A percentile compares a stretch with the other conserved stretches of the same genome.
Evolutionary conservation across 108 stramenopile genomes (phyloP).

Genomic region (Skeletonema grethae): DNA sequence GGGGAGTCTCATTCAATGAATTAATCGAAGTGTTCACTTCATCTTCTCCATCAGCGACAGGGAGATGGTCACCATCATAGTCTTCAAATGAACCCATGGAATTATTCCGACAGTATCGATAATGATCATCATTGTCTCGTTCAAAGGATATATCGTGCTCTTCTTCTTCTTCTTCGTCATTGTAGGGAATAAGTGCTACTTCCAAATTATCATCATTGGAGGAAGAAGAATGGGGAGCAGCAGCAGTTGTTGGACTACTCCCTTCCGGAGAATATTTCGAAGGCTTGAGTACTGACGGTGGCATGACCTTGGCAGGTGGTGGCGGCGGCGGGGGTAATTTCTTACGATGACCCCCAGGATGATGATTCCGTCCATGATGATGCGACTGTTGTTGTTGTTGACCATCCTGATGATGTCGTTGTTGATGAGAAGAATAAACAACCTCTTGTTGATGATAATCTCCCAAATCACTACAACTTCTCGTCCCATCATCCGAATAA

Average conservation of each 20-base stretch:
- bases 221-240: background rate
- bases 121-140: background rate
- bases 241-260: too few species aligned
- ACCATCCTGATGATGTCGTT: too few species aligned
- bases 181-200: background rate
- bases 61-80: background rate
- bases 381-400: background rate
- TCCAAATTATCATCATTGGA: background rate
- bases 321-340: background rate
- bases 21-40: background rate
- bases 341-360: background rate
- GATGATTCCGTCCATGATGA: too few species aligned
- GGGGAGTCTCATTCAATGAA: background rate
- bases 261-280: background rate
- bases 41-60: background rate
- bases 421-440: too few species aligned
- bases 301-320: background rate
- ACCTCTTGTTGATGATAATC: background rate
- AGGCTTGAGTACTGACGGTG: background rate
- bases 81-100: background rate
- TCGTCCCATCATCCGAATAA: background rate
- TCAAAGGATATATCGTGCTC: background rate
- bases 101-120: background rate
- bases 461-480: background rate
- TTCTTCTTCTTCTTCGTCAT: background rate